Conservation (phyloP, 345 rosid species). For the Atalantia buxifolia region DNA sequence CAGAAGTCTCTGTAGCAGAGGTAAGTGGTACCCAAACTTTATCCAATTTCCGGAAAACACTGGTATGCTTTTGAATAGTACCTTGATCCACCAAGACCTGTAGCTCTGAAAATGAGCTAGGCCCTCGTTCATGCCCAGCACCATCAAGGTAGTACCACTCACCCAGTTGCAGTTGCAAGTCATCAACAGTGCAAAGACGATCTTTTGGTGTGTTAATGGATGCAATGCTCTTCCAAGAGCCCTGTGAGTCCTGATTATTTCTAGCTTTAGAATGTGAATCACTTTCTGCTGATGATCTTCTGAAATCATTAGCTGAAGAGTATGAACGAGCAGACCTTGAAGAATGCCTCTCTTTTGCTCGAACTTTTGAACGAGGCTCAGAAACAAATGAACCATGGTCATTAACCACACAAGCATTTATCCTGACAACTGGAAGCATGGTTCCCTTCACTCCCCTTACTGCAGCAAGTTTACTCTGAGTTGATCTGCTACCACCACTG, state of each 20-base stretch:
- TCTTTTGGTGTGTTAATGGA: conserved; percentile 57
- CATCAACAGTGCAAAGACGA: conserved; percentile 58
- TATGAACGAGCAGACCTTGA: conserved; percentile 64
- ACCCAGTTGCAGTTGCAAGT: conserved; percentile 85
- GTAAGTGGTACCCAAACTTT: conserved; percentile 85
- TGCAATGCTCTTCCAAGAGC: conserved; percentile 44
- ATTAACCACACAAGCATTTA: conserved; percentile 95
- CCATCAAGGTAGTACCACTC: conserved; percentile 98
- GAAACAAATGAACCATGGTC: conserved; percentile 83
- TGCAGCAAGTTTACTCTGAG: conserved; percentile 45
- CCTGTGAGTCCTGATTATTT: conserved; percentile 42
- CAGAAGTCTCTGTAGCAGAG: conserved; percentile 39
- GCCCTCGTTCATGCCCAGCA: conserved; percentile 90
- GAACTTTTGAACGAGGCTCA: conserved; percentile 62
- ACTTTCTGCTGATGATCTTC: conserved; percentile 55
- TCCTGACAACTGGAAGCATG: conserved; percentile 76
- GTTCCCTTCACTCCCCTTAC: conserved; percentile 75
- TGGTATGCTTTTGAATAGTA: conserved; percentile 56
- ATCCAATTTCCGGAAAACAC: conserved; percentile 88
- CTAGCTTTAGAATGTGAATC: conserved; percentile 46
- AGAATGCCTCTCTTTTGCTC: conserved; percentile 66
- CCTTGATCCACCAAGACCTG: conserved; percentile 76
- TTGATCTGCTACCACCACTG: conserved; percentile 27
- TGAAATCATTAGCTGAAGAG: conserved; percentile 58
- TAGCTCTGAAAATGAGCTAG: conserved; percentile 67